Evolutionary conservation across 495 filamentous ascomycete species (phyloP).

Genomic region (Patellaria atrata): DNA sequence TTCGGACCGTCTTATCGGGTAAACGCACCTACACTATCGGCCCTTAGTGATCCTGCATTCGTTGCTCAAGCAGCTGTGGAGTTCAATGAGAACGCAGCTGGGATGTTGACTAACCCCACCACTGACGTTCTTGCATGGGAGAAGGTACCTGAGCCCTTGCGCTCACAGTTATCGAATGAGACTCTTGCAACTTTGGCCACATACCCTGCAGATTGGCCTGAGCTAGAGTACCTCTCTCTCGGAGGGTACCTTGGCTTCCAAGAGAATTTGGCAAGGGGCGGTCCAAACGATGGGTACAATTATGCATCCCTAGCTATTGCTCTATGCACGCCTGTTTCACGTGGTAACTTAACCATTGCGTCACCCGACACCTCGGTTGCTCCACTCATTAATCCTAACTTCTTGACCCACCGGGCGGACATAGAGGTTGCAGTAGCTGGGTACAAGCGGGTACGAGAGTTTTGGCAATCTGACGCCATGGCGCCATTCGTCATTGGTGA

Average conservation of each 20-base stretch:
- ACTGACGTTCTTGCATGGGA: constrained; percentile 16
- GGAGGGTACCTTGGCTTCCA: constrained; percentile 19
- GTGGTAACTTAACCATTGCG: constrained; percentile 40
- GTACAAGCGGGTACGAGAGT: constrained; percentile 37
- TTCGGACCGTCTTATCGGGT: constrained; percentile 10
- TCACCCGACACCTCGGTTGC: constrained; percentile 28
- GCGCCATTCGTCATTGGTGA: constrained; percentile 30
- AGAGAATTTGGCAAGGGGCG: constrained; percentile 17
- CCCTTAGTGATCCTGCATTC: not conserved
- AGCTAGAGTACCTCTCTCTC: constrained; percentile 35
- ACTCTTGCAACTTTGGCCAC: constrained; percentile 24
- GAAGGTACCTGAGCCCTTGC: constrained; percentile 11
- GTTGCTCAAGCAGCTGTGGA: constrained; percentile 3
- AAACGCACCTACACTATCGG: constrained; percentile 3
- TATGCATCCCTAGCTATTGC: constrained; percentile 29
- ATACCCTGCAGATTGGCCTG: constrained; percentile 44
- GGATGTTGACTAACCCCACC: constrained; percentile 14
- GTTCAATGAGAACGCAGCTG: constrained; percentile 9
- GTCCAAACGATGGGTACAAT: constrained; percentile 29
- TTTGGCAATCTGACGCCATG: constrained; percentile 31
- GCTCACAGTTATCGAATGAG: constrained; percentile 3
- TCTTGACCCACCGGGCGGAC: constrained; percentile 39
- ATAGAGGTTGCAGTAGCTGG: constrained; percentile 38
- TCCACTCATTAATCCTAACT: constrained; percentile 42
- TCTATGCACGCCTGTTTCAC: constrained; percentile 35